phyloP scores from a whole-genome alignment of 2,329 filamentous ascomycete genomes.

The Venturia pyrina region DNA sequence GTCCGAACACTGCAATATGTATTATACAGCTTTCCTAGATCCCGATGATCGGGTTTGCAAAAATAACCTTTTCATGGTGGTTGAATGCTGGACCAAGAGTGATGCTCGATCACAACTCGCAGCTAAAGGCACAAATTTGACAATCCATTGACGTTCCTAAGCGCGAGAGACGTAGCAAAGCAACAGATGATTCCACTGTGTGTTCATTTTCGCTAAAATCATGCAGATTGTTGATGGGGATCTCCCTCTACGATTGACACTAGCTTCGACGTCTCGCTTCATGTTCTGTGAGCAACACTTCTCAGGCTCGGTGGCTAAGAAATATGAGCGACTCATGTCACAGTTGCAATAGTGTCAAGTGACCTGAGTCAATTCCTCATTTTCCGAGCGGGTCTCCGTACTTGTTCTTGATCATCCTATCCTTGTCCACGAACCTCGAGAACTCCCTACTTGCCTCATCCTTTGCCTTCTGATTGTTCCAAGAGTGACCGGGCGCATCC shows the following conservation, averaged over 20 bases:
- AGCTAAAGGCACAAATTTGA: too few relatives aligned
- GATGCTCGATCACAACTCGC: too few relatives aligned
- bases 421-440: slow-evolving; percentile 8
- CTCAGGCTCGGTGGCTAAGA: not conserved
- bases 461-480: slow-evolving; percentile 11
- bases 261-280: not conserved
- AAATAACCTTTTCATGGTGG: too few relatives aligned
- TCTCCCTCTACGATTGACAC: not conserved
- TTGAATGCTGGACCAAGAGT: too few relatives aligned
- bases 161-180: too few relatives aligned
- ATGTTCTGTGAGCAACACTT: not conserved
- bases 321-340: not conserved
- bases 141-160: too few relatives aligned
- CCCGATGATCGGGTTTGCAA: too few relatives aligned
- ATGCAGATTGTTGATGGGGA: not conserved
- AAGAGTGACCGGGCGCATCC: slow-evolving; percentile 42
- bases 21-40: too few relatives aligned
- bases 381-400: slow-evolving; percentile 16
- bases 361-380: not conserved
- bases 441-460: slow-evolving; percentile 7
- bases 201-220: not conserved
- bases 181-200: too few relatives aligned
- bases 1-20: too few relatives aligned
- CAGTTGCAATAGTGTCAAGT: not conserved
- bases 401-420: slow-evolving; percentile 13